These are phyloP conservation scores for Diaporthe ampelina DNA, from an alignment of 2,329 filamentous ascomycete species.

Conservation along the genomic window DNA sequence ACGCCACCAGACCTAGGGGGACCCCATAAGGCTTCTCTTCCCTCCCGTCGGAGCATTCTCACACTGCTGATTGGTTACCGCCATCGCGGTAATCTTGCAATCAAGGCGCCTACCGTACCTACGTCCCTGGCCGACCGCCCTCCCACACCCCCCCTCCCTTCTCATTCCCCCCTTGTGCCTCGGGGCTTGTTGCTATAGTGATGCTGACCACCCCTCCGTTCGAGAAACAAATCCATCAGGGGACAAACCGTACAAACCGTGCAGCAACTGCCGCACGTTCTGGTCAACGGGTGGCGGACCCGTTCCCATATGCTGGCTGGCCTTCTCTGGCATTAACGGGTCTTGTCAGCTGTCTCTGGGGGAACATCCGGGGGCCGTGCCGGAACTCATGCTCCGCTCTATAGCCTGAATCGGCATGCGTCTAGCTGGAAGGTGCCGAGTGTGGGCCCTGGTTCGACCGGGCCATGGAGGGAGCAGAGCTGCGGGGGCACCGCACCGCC, in stretches of 20 bases:
- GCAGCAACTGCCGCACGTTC: neutral
- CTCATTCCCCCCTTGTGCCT: neutral
- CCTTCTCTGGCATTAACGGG: neutral
- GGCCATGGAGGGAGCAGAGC: neutral
- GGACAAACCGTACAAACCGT: neutral
- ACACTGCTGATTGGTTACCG: slow-evolving; percentile 29
- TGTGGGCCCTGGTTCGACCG: neutral
- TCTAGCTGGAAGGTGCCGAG: neutral
- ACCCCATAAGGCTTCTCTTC: neutral
- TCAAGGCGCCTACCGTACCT: neutral
- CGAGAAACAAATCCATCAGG: neutral
- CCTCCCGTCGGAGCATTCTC: slow-evolving; percentile 11
- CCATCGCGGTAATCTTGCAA: slow-evolving; percentile 9
- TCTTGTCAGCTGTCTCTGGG: neutral
- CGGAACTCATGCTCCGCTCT: slow-evolving; percentile 5
- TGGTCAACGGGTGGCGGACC: neutral
- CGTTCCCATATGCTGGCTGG: neutral
- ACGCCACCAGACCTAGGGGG: neutral
- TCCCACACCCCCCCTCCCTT: no score
- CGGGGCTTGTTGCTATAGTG: slow-evolving; percentile 8
- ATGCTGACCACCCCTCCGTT: neutral
- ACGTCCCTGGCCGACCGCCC: neutral
- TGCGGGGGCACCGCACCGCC: neutral
- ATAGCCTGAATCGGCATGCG: slow-evolving; percentile 17
- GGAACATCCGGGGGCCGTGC: no score